Evolutionary conservation across 1,284 basidiomycete species (phyloP), one percentile per base, ranked within the genome.

Genomic region (Pascua guehoae): DNA sequence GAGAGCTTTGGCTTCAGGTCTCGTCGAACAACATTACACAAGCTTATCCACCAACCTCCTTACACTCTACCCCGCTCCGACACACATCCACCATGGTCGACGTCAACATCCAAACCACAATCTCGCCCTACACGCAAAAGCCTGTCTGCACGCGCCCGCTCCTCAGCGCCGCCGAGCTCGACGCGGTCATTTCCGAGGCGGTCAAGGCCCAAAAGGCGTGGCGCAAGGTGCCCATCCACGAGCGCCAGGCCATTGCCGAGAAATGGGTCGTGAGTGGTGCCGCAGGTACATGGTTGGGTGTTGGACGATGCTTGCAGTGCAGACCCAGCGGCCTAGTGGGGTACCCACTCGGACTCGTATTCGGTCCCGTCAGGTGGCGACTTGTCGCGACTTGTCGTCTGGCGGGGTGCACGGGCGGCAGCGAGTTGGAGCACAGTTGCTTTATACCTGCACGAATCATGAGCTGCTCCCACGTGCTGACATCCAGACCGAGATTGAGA

Each of bases 211-310:
- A 92, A 76, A 86, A 84, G 69, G 66, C 76, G 41, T 95, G 91
- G 92, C 81, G 79, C 51, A 82, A 82, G 61, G 81, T 85, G 1
- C 77, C 88, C 0, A 75, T 96, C 15, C 76, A 84, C 47, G 84
- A 91, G 48, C 82, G 91, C 32, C 84, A 93, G 48, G 81, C 80
- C 39, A 85, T 91, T 47, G 88, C 88, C 8, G 75, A 81, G 56
- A 86, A 83, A 66, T 95, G 92, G 76, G 84, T 90, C 69, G 89
- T 89, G 61, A 60, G 81, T 57, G 49, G 54, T n/a, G n/a, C n/a
- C 55, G n/a, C 40, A 12, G 24, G 37, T 7, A 32, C 7, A 32
- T 32, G 24, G 24, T 3, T 32, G 24, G 24, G 24, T 32, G 24
- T 12, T 5, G 24, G 8, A 37, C 24, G 47, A 41, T 32, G 18